phyloP scores from a whole-genome alignment of 179 eudicot species.

The Silene noctiflora region DNA sequence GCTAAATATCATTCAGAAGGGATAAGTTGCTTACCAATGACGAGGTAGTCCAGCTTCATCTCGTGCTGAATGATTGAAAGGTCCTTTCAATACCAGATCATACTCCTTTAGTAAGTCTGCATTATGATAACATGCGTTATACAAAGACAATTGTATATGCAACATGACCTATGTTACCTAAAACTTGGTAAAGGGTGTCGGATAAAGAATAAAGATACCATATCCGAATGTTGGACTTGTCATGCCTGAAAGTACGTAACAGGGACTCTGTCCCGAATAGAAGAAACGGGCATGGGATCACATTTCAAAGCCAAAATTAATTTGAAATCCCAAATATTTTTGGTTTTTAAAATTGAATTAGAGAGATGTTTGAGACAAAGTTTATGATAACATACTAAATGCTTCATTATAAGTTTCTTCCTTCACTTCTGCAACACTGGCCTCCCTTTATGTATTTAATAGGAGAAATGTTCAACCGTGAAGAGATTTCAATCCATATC shows the following conservation, averaged over 20 bases:
- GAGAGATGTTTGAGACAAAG: neutral
- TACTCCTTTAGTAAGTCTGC: conserved; percentile 72
- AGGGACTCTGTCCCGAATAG: too few species aligned
- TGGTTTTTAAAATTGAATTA: neutral
- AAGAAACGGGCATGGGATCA: too few species aligned
- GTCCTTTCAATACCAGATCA: conserved; percentile 74
- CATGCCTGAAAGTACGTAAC: neutral
- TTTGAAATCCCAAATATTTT: too few species aligned
- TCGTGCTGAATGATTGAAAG: conserved; percentile 81
- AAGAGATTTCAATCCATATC: neutral
- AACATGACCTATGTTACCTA: neutral
- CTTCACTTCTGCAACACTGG: neutral
- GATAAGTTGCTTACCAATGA: conserved; percentile 51
- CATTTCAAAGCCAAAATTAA: neutral
- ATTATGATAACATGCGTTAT: conserved; percentile 6
- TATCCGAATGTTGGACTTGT: neutral
- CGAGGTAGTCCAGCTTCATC: conserved; percentile 88
- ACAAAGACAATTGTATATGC: neutral
- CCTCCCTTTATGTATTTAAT: neutral
- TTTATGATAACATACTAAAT: too few species aligned
- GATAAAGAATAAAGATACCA: neutral
- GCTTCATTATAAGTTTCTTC: neutral
- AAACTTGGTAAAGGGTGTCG: too few species aligned
- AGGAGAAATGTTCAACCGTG: neutral
- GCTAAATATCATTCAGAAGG: neutral